A percentile compares a stretch with the other conserved stretches of the same genome.
phyloP scores from a whole-genome alignment of 768 basidiomycete genomes.

The Panellus pusillus region DNA sequence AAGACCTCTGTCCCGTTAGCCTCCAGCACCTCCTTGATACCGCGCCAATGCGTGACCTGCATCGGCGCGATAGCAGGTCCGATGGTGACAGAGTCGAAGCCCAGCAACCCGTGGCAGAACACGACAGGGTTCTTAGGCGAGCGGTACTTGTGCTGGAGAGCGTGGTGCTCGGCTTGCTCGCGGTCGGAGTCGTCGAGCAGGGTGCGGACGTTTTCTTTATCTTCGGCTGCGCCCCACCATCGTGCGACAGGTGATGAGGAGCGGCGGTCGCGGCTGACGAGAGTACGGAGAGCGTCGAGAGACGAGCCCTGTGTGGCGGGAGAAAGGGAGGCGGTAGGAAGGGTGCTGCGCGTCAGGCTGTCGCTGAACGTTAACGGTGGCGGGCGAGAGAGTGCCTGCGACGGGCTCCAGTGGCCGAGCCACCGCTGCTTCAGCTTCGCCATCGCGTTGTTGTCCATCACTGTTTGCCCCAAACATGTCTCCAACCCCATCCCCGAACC shows the following conservation, averaged over 20 bases:
- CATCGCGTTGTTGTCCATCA: too few species aligned
- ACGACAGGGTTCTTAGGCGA: slow-evolving; percentile 84
- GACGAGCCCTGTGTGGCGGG: slow-evolving; percentile 29
- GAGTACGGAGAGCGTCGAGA: slow-evolving; percentile 37
- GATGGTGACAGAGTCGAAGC: slow-evolving; percentile 83
- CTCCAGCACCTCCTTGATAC: slow-evolving; percentile 90
- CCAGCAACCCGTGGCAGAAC: slow-evolving; percentile 93
- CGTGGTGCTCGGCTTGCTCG: slow-evolving; percentile 43
- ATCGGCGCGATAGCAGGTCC: slow-evolving; percentile 75
- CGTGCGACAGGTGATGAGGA: slow-evolving; percentile 31
- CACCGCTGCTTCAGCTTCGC: too few species aligned
- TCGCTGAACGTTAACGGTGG: slow-evolving; percentile 59
- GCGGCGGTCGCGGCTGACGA: slow-evolving; percentile 34
- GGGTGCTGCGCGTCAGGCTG: slow-evolving; percentile 56
- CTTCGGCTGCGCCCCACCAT: slow-evolving; percentile 58
- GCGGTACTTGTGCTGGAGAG: slow-evolving; percentile 61
- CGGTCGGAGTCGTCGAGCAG: slow-evolving; percentile 56
- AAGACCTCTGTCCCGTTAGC: slow-evolving; percentile 87
- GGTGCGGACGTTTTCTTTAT: slow-evolving; percentile 43
- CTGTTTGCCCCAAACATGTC: too few species aligned
- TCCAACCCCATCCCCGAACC: too few species aligned
- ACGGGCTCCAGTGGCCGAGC: slow-evolving; percentile 36
- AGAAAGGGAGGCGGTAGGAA: slow-evolving; percentile 63
- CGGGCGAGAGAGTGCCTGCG: slow-evolving; percentile 37
- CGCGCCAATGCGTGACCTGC: slow-evolving; percentile 94